These are phyloP conservation scores for Hyparrhenia diplandra DNA, from an alignment of 176 grass and related monocot genomes.

Conservation along the genomic window DNA sequence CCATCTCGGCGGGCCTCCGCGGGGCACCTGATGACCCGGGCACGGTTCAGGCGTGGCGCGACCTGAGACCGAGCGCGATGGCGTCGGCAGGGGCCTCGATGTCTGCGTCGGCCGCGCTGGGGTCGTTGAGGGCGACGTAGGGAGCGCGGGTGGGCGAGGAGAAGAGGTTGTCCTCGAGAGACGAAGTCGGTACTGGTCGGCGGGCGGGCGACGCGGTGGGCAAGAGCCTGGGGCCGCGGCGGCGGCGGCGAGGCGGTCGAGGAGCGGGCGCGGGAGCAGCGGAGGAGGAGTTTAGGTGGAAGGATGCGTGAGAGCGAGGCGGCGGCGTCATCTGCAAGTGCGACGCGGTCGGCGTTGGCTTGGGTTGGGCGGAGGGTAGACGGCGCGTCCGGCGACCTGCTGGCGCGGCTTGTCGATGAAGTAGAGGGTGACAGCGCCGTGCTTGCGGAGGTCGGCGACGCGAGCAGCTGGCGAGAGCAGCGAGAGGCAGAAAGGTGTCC, in stretches of 20 bases:
- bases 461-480: constrained; percentile 34
- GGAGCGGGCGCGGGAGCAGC: not conserved
- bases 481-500: constrained; percentile 25
- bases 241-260: constrained; percentile 4
- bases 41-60: not conserved
- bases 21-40: constrained; percentile 8
- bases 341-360: not conserved
- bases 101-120: not conserved
- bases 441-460: constrained; percentile 39
- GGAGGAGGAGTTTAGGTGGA: not conserved
- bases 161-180: constrained; percentile 15
- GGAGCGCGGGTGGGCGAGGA: constrained; percentile 2
- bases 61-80: not conserved
- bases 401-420: constrained; percentile 5
- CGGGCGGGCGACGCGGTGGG: constrained; percentile 4
- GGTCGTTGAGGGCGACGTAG: constrained; percentile 15
- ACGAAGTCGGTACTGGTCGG: constrained; percentile 7
- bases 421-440: constrained; percentile 27
- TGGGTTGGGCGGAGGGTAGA: not conserved
- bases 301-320: not conserved
- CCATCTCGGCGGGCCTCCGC: not conserved
- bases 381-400: not conserved
- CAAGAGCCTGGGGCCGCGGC: not conserved
- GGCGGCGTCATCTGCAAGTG: not conserved
- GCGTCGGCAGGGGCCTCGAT: not conserved